These are phyloP conservation scores for Starmerella powellii DNA, from an alignment of 805 yeast species.

Conservation along the genomic window DNA sequence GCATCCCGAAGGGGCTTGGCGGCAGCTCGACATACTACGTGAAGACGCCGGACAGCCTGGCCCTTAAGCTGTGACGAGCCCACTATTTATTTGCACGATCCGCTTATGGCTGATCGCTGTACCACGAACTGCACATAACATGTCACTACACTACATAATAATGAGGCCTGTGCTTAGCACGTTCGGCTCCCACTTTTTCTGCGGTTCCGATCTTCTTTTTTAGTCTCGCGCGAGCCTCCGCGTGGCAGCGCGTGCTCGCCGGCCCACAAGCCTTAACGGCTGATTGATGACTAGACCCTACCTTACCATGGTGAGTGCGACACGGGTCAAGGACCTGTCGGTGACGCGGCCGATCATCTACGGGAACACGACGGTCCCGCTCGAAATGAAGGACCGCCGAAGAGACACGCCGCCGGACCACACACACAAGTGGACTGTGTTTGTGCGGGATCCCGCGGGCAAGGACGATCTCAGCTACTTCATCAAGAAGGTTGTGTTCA, in stretches of 20 bases:
- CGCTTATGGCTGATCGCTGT: no score
- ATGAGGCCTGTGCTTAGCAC: no score
- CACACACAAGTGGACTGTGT: slow-evolving; percentile 92
- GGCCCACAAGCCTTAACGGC: no score
- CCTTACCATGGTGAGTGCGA: slow-evolving; percentile 9
- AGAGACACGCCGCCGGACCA: slow-evolving; percentile 70
- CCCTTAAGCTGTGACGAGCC: slow-evolving; percentile 7
- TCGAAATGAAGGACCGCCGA: slow-evolving; percentile 42
- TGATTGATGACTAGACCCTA: no score
- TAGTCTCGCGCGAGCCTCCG: no score
- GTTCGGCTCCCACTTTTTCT: no score
- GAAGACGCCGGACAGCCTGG: slow-evolving; percentile 22
- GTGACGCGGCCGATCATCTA: slow-evolving; percentile 67
- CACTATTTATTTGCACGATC: no score
- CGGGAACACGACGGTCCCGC: slow-evolving; percentile 68
- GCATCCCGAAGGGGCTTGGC: slow-evolving; percentile 16
- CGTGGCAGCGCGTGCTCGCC: no score
- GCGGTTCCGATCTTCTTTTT: no score
- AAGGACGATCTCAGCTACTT: slow-evolving; percentile 62
- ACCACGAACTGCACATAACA: no score
- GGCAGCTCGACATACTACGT: slow-evolving; percentile 15
- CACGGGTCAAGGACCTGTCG: slow-evolving; percentile 41
- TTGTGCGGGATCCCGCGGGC: slow-evolving; percentile 67
- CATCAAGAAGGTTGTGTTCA: slow-evolving; percentile 83
- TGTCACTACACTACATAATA: no score